A percentile compares a stretch with the other conserved stretches of the same genome.
Evolutionary conservation across 805 yeast species (phyloP).

Genomic region (Myxozyma mucilagina): DNA sequence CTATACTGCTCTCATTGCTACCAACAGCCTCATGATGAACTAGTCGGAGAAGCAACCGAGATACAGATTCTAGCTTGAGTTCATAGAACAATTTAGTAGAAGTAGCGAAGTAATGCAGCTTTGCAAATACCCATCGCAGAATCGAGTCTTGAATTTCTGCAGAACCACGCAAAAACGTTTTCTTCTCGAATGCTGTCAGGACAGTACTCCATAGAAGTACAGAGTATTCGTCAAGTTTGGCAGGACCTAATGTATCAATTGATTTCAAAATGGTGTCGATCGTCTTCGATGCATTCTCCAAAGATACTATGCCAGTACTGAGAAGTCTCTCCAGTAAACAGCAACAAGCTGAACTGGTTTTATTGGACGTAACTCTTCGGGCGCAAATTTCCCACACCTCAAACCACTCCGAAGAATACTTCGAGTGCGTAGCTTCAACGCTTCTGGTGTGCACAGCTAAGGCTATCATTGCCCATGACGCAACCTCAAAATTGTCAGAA

Average conservation of each 20-base stretch:
- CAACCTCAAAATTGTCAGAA: constrained; percentile 6
- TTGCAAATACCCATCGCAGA: constrained; percentile 3
- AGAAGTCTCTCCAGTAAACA: constrained; percentile 11
- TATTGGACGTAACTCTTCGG: constrained; percentile 10
- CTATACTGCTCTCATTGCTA: not conserved
- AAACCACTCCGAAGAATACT: constrained; percentile 8
- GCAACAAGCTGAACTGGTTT: constrained; percentile 16
- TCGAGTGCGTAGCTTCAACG: not conserved
- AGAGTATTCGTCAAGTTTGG: constrained; percentile 10
- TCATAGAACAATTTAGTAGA: not conserved
- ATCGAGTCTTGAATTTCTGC: not conserved
- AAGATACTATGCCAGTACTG: not conserved
- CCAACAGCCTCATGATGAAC: not conserved
- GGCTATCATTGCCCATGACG: constrained; percentile 26
- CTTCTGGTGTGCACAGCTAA: constrained; percentile 3
- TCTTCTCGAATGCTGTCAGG: not conserved
- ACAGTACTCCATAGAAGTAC: not conserved
- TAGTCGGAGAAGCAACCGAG: not conserved
- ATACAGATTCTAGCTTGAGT: not conserved
- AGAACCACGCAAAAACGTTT: not conserved
- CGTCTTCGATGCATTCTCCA: not conserved
- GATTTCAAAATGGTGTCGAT: constrained; percentile 5
- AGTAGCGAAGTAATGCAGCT: not conserved
- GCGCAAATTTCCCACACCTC: constrained; percentile 11
- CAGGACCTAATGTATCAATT: constrained; percentile 16